Base-by-base conservation (phyloP, 2,329 filamentous ascomycete genomes). In the Epichloe glyceriae region DNA sequence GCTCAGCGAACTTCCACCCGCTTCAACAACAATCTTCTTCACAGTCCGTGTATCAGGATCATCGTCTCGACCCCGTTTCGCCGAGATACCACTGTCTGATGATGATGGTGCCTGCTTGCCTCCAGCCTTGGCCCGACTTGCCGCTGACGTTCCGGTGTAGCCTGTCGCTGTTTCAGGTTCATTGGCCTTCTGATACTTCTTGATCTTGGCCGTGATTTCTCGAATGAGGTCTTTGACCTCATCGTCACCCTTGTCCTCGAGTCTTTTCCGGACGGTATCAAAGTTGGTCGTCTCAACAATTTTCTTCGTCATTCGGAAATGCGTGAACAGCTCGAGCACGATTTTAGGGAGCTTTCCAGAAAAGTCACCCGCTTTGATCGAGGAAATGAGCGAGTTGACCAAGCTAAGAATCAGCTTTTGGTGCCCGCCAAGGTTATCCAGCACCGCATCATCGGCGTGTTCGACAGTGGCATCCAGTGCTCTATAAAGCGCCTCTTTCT, bases 201-300 rank as follows among this genome's bases (percentile, higher is more conserved):
- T 70, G 47, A 71, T 63, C n/a, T 71, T 70, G 33, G 61, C 57
- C n/a, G 75, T 65, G 45, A 85, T 82, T 53, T 75, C 73, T 37
- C 75, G 73, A 4, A 84, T 78, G 45, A 83, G 68, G 4, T 73
- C 73, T 58, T 83, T 83, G 46, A 80, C 77, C 49, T 83, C 78
- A 0, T 76, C 73, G 58, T 86, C 82, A 26, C 80, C 83, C 58
- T 80, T 64, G 59, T 79, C 82, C 53, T 73, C 74, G 60, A 85
- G 79, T 8, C 78, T 74, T 54, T 79, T 79, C 40, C 81, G 73
- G 15, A 86, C 76, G 50, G 77, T 80, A 52, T 79, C 75, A 51
- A 88, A 77, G 59, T 85, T 85, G 40, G 80, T 76, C 53, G 77
- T 81, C 56, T 82, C 77, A 41, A 81, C 67, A 37, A 80, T 79